Evolutionary conservation across 192 early-diverging fungal genomes (phyloP), one percentile per base, ranked within the genome.

Genomic region (Linnemannia zychae): DNA sequence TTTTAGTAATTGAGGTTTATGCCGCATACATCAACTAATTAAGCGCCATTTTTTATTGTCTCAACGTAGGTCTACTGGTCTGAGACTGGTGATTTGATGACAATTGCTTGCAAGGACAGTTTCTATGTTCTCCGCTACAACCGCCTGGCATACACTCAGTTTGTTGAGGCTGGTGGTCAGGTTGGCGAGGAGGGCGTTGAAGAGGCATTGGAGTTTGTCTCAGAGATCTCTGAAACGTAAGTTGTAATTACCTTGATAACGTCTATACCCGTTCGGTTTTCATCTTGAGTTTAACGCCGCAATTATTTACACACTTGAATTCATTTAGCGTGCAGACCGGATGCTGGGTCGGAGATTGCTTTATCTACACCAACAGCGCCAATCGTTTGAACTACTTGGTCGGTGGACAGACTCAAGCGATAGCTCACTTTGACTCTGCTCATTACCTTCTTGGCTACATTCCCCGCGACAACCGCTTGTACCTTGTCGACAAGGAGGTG

Each of bases 261-360:
- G 5, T 68, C 37, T 4, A 7, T 7, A 20, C 7, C 22, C 11
- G 37, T 22, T 28, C 16, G 16, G 20, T 0, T 36, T 0, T 7
- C 22, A 4, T 68, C 0, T 38, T 36, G 20, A 40, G 17, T 18
- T n/a, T 65, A 44, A 31, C 6, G 18, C 44, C 15, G 3, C 4
- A 33, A 22, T 33, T 67, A 71, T 24, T 28, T 46, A 18, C 49
- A 20, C 12, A 34, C 48, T 66, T 36, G 53, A 18, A 48, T 80
- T 67, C 44, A 52, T 84, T 53, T 83, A 96, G 96, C 67, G 94
- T 99, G 40, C 95, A 95, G 80, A 97, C 98, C 9, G 99, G 98
- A 34, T 92, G 92, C 78, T 99, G 99, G 99, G 96, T 99, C 66
- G 99, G 99, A 66, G 99, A 99, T 88, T 99, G 98, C 84, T 99